Percentiles rank a stretch among this genome's conserved stretches.
Evolutionary conservation across 495 filamentous ascomycete species (phyloP).

Genomic region (Parathielavia appendiculata): DNA sequence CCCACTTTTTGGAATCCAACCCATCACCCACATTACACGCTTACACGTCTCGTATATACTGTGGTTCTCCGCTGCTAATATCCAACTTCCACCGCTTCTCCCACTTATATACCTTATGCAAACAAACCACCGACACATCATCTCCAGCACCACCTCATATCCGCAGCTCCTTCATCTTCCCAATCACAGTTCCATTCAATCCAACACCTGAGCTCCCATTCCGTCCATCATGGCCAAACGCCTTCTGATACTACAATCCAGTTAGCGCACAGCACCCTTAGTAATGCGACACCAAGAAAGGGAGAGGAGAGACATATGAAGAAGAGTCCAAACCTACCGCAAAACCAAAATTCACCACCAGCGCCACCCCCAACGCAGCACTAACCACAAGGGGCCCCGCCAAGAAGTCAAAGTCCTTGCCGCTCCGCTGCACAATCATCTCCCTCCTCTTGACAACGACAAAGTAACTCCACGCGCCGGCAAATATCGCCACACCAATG

Average conservation of each 20-base stretch:
- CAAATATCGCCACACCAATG: slow-evolving; percentile 73
- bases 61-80: not conserved
- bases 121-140: not conserved
- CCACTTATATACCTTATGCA: not conserved
- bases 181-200: not conserved
- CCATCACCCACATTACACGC: no score
- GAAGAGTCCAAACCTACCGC: slow-evolving; percentile 36
- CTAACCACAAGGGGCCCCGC: slow-evolving; percentile 81
- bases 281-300: not conserved
- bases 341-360: slow-evolving; percentile 85
- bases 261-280: slow-evolving; percentile 1
- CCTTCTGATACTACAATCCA: slow-evolving; percentile 1
- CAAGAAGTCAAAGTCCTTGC: slow-evolving; percentile 85
- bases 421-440: slow-evolving; percentile 79
- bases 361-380: slow-evolving; percentile 66
- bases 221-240: not conserved
- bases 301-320: not conserved
- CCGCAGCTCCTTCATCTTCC: slow-evolving; percentile 10
- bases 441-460: slow-evolving; percentile 68
- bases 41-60: not conserved
- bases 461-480: slow-evolving; percentile 80
- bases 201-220: not conserved
- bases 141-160: not conserved
- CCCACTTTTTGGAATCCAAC: no score
- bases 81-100: not conserved